A percentile compares a stretch with the other conserved stretches of the same genome.
Conservation (phyloP, 352 stramenopile genomes). For the Phytopythium ostracodes region DNA sequence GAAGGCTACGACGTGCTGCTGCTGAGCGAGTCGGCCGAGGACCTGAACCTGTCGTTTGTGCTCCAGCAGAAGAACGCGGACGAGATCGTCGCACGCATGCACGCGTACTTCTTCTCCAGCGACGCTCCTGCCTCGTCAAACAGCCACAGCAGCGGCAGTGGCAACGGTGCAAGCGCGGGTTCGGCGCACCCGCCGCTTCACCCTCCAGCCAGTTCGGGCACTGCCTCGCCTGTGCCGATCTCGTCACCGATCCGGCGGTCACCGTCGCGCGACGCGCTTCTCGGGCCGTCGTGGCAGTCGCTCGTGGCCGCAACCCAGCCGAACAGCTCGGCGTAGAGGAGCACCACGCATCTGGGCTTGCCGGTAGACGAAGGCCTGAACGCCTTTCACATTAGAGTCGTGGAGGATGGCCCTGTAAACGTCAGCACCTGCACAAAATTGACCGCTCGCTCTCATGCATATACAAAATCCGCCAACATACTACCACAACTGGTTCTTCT, state of each 20-base stretch:
- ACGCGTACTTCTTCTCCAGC: slow-evolving; percentile 66
- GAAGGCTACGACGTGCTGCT: slow-evolving; percentile 83
- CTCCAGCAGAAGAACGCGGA: slow-evolving; percentile 77
- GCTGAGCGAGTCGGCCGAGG: slow-evolving; percentile 83
- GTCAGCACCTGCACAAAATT: not conserved
- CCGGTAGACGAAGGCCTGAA: no score
- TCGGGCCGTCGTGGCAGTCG: slow-evolving; percentile 68
- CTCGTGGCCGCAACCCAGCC: slow-evolving; percentile 24
- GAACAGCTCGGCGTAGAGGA: not conserved
- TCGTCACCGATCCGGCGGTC: slow-evolving; percentile 45
- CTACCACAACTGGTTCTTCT: not conserved
- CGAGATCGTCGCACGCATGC: slow-evolving; percentile 76
- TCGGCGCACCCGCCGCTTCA: slow-evolving; percentile 4
- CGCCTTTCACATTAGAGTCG: no score
- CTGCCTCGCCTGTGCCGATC: not conserved
- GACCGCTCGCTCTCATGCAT: not conserved
- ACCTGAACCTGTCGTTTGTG: slow-evolving; percentile 89
- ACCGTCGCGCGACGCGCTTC: slow-evolving; percentile 61
- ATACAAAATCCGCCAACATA: not conserved
- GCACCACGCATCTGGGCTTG: no score
- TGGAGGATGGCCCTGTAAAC: not conserved
- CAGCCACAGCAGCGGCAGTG: not conserved
- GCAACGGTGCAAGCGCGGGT: not conserved
- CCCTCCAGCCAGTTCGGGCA: not conserved
- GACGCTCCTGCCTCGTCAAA: slow-evolving; percentile 13